These are phyloP conservation scores for Blastocladiella emersonii DNA, from an alignment of 371 early-diverging fungal species.

Conservation along the genomic window DNA sequence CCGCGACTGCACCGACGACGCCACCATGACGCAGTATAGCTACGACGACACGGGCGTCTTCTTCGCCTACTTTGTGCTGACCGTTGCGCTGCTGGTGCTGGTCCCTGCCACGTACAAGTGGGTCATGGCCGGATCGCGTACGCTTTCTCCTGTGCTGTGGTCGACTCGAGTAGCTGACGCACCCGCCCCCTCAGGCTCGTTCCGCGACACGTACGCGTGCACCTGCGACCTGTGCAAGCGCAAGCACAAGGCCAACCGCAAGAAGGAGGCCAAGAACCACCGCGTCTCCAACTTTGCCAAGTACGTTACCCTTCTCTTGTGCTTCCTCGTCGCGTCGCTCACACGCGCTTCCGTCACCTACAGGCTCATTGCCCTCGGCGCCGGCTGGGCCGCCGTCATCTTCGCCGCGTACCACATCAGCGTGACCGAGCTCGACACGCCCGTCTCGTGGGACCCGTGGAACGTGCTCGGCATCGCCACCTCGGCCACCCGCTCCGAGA, in stretches of 20 bases:
- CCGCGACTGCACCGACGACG: neutral
- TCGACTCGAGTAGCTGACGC: too few relatives aligned
- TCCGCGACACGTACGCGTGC: neutral
- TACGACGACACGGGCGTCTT: slow-evolving; percentile 91
- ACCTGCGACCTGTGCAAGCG: neutral
- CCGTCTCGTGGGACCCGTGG: slow-evolving; percentile 81
- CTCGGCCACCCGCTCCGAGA: slow-evolving; percentile 32
- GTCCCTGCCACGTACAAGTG: slow-evolving; percentile 54
- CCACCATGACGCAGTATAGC: slow-evolving; percentile 39
- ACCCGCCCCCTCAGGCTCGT: neutral
- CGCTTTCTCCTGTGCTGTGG: neutral
- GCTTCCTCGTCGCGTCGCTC: neutral
- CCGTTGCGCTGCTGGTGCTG: slow-evolving; percentile 61
- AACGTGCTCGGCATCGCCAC: slow-evolving; percentile 57
- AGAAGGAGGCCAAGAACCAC: neutral
- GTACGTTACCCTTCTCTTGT: neutral
- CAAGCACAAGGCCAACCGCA: neutral
- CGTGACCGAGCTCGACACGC: slow-evolving; percentile 47
- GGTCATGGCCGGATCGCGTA: neutral
- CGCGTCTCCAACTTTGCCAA: neutral
- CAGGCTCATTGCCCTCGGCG: neutral
- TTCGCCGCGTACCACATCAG: slow-evolving; percentile 62
- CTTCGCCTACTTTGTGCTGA: slow-evolving; percentile 82
- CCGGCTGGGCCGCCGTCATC: slow-evolving; percentile 55
- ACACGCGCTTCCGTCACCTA: neutral